A percentile compares a stretch with the other conserved stretches of the same genome.
Conservation (phyloP, 495 filamentous ascomycete species). For the Aspergillus wentii region DNA sequence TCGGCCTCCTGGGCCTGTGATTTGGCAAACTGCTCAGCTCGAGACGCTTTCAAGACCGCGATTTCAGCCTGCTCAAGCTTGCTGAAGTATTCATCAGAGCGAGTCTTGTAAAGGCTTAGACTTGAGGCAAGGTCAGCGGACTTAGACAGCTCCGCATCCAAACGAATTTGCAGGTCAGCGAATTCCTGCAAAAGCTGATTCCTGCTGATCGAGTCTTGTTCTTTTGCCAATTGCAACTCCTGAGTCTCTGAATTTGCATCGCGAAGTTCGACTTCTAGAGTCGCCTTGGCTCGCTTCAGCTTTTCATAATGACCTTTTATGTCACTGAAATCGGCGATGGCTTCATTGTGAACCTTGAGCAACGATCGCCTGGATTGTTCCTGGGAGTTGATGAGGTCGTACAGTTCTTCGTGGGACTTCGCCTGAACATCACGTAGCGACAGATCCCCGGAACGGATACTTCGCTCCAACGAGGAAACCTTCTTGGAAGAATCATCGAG, state of each 20-base stretch:
- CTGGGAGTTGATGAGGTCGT: slow-evolving; percentile 89
- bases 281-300: slow-evolving; percentile 70
- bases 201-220: slow-evolving; percentile 79
- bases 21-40: slow-evolving; percentile 92
- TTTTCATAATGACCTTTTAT: slow-evolving; percentile 83
- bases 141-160: slow-evolving; percentile 85
- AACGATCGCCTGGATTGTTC: slow-evolving; percentile 82
- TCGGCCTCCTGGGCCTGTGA: slow-evolving; percentile 84
- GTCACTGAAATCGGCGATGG: slow-evolving; percentile 77
- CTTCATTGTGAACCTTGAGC: slow-evolving; percentile 77
- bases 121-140: slow-evolving; percentile 78
- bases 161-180: slow-evolving; percentile 86
- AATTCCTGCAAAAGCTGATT: slow-evolving; percentile 89
- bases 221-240: slow-evolving; percentile 68
- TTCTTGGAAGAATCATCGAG: slow-evolving; percentile 94
- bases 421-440: slow-evolving; percentile 89
- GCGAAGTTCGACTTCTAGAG: slow-evolving; percentile 83
- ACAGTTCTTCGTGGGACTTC: slow-evolving; percentile 90
- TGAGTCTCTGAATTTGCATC: slow-evolving; percentile 80
- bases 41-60: slow-evolving; percentile 82
- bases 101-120: slow-evolving; percentile 83
- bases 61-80: slow-evolving; percentile 98
- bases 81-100: slow-evolving; percentile 94
- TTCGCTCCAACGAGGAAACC: slow-evolving; percentile 84
- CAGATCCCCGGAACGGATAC: slow-evolving; percentile 81